Evolutionary conservation across 176 grass and related monocot genomes (phyloP).

Genomic region (Alopecurus myosuroides): DNA sequence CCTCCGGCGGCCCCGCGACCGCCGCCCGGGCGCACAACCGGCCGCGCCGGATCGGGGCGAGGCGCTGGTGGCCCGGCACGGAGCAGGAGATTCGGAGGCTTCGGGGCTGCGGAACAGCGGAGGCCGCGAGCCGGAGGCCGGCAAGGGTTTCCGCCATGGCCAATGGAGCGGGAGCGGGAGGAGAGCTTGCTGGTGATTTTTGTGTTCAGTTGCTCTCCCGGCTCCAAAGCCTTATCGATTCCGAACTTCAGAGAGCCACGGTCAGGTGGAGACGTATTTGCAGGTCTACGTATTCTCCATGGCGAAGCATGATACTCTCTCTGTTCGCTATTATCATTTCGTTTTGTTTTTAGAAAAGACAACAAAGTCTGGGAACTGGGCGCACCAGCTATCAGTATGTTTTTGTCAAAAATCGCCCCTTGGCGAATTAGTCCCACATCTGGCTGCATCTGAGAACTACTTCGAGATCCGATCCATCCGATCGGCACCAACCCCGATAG

Average conservation of each 20-base stretch:
- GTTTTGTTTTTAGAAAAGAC: too few species aligned
- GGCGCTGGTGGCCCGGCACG: not conserved
- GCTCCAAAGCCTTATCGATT: slow-evolving; percentile 43
- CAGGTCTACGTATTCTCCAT: not conserved
- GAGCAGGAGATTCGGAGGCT: not conserved
- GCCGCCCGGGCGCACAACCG: slow-evolving; percentile 32
- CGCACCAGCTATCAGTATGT: too few species aligned
- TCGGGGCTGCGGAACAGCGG: not conserved
- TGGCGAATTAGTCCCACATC: too few species aligned
- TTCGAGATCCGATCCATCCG: too few species aligned
- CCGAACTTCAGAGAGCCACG: not conserved
- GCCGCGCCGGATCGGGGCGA: not conserved
- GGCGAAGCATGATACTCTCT: not conserved
- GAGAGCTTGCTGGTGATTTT: not conserved
- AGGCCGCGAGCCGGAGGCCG: slow-evolving; percentile 19
- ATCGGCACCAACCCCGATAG: too few species aligned
- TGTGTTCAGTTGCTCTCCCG: not conserved
- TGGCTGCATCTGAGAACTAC: too few species aligned
- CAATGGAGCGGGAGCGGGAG: not conserved
- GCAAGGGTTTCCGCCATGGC: slow-evolving; percentile 63
- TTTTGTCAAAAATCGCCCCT: too few species aligned
- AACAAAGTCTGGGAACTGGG: too few species aligned
- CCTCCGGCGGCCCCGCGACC: slow-evolving; percentile 33
- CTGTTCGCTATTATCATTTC: not conserved
- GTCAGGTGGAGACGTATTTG: not conserved